These are phyloP conservation scores for Spathaspora sp. DNA, from an alignment of 1,139 yeast species.

Conservation along the genomic window DNA sequence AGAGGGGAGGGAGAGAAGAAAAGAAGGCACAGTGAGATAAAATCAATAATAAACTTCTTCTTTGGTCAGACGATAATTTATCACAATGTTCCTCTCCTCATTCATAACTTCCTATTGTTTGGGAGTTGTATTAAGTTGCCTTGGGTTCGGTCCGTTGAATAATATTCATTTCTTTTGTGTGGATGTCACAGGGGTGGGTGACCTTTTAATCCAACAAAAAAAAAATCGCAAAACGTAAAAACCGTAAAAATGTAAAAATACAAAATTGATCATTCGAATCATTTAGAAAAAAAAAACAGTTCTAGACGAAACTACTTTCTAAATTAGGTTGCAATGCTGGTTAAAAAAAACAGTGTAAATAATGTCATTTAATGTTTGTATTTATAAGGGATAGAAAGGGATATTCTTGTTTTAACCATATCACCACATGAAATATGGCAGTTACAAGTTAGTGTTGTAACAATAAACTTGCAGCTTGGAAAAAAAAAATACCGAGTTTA, in stretches of 20 bases:
- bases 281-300: neutral
- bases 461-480: neutral
- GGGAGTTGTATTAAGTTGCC: too few species aligned
- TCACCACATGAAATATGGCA: neutral
- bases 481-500: neutral
- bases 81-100: too few species aligned
- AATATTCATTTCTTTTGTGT: neutral
- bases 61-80: too few species aligned
- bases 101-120: too few species aligned
- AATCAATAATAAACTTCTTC: neutral
- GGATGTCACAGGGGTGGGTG: neutral
- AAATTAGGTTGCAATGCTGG: too few species aligned
- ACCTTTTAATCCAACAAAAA: neutral
- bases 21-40: neutral
- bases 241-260: neutral
- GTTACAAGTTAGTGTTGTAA: neutral
- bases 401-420: neutral
- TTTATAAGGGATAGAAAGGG: too few species aligned
- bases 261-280: neutral
- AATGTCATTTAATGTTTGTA: neutral
- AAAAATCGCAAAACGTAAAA: neutral
- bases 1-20: neutral
- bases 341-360: too few species aligned
- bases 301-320: neutral
- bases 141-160: too few species aligned